These are phyloP conservation scores for Calonectria honghensis DNA, from an alignment of 2,329 filamentous ascomycete genomes.

Conservation along the genomic window DNA sequence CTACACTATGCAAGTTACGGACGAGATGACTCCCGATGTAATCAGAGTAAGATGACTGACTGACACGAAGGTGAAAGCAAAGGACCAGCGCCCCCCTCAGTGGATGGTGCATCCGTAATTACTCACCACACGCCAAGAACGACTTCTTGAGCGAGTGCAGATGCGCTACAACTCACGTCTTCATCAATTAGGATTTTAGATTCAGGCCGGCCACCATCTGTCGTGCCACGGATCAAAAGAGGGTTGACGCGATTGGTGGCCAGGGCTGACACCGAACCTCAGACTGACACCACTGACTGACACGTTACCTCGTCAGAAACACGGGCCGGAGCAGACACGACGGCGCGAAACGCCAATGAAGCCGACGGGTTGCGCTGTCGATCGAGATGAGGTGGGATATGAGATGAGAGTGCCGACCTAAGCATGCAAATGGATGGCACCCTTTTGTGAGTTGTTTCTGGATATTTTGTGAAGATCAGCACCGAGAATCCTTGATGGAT, in stretches of 20 bases:
- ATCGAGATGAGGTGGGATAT: constrained; percentile 33
- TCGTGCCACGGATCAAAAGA: constrained; percentile 37
- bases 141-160: background rate
- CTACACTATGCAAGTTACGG: background rate
- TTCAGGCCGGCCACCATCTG: constrained; percentile 32
- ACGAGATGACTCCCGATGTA: constrained; percentile 2
- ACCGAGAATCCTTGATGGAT: constrained; percentile 30
- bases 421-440: constrained; percentile 15
- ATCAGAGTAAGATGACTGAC: background rate
- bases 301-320: constrained; percentile 38
- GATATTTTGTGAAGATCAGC: constrained; percentile 25
- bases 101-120: constrained; percentile 6
- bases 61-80: background rate
- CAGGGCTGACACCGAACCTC: constrained; percentile 36
- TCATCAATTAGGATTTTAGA: constrained; percentile 29
- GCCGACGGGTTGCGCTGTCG: constrained; percentile 27
- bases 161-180: constrained; percentile 19
- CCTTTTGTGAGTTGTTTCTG: constrained; percentile 14
- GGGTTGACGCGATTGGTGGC: constrained; percentile 34
- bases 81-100: background rate
- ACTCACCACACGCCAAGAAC: constrained; percentile 12
- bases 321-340: constrained; percentile 18
- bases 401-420: background rate
- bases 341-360: constrained; percentile 34
- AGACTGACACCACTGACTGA: constrained; percentile 38